Base-by-base conservation (phyloP, 352 stramenopile species). In the Phytophthora ramorum region DNA sequence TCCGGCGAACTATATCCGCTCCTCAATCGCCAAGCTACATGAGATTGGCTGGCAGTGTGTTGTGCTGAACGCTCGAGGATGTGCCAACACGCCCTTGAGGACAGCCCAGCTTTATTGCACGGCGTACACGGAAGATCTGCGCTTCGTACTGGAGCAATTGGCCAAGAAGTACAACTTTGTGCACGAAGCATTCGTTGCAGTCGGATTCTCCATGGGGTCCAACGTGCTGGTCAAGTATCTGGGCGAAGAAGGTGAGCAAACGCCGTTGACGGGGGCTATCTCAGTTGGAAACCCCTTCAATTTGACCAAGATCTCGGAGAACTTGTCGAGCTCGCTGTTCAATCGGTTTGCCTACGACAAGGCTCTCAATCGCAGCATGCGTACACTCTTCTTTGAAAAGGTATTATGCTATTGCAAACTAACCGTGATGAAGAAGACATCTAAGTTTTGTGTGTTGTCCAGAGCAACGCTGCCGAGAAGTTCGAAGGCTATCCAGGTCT, bases 181-280 rank as follows among this genome's bases (percentile, higher is more conserved):
- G 20, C 10, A 43, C 5, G 63, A 85, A 61, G 59, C 75, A 3
- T 79, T 89, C 56, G 56, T 93, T 17, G 80, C 52, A 19, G 69
- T 89, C 5, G 85, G 85, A 2, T 93, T 89, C 51, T 93, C 79
- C 10, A 85, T 91, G 70, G 85, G 85, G 9, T 84, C 81, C 7
- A 93, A 93, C 52, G 76, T 91, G 38, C 68, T 93, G 55, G 78
- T 89, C 34, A 93, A 93, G 63, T 93, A 89, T 66, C 46, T 93
- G 3, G 82, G 85, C 2, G 85, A 93, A 62, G 71, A 90, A 51
- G 43, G 63, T 2, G 73, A 83, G 2, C n/a, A 63, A 13, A 59
- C 70, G 0, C 58, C 58, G 5, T 52, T 91, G 7, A 81, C 73
- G 0, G 85, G 75, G 7, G 83, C 66, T 43, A 67, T 93, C 19